These are phyloP conservation scores for Scheffersomyces lignicola DNA, from an alignment of 1,139 yeast genomes.

Conservation along the genomic window DNA sequence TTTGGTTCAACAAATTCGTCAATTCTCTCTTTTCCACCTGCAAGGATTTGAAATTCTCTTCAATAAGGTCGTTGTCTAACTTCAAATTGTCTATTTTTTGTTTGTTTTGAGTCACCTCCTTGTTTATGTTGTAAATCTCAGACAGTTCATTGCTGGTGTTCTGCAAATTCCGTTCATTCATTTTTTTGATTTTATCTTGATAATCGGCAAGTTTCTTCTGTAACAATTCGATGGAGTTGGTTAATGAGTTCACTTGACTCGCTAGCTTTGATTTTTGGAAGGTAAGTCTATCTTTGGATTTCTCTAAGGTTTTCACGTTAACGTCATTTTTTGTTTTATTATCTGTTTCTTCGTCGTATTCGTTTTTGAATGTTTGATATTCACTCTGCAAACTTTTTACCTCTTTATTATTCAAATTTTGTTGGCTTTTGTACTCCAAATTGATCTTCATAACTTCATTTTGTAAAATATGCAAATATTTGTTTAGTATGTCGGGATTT, in stretches of 20 bases:
- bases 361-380: conserved; percentile 21
- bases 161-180: conserved; percentile 25
- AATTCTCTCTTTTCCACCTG: conserved; percentile 29
- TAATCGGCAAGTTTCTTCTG: conserved; percentile 24
- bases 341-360: conserved; percentile 35
- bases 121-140: conserved; percentile 19
- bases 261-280: conserved; percentile 33
- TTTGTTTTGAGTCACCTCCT: conserved; percentile 11
- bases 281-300: conserved; percentile 25
- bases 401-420: conserved; percentile 22
- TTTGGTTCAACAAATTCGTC: conserved; percentile 14
- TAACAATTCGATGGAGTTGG: conserved; percentile 17
- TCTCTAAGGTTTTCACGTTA: conserved; percentile 35
- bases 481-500: conserved; percentile 20
- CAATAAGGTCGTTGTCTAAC: conserved; percentile 23
- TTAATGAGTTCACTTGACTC: conserved; percentile 25
- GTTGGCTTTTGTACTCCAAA: conserved; percentile 25
- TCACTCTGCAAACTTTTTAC: conserved; percentile 21
- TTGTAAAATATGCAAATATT: conserved; percentile 27
- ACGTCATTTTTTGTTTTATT: conserved; percentile 29
- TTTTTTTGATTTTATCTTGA: conserved; percentile 22
- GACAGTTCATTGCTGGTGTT: conserved; percentile 19
- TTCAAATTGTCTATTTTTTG: conserved; percentile 16
- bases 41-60: conserved; percentile 23
- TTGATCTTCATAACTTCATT: conserved; percentile 27